These are phyloP conservation scores for Melampsora larici-populina DNA, from an alignment of 1,284 basidiomycete genomes.

Conservation along the genomic window DNA sequence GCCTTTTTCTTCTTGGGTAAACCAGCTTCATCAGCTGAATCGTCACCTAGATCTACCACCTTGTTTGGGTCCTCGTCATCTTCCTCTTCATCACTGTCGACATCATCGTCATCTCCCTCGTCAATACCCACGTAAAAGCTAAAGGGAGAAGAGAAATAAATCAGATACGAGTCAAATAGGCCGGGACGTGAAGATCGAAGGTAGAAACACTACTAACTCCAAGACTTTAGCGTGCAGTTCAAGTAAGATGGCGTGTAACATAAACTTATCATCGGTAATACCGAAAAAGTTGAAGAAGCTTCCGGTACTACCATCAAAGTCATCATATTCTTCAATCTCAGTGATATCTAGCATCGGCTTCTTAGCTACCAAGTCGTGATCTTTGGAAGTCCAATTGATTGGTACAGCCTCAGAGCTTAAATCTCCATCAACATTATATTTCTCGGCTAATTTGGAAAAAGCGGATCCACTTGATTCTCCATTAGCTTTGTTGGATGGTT, in stretches of 20 bases:
- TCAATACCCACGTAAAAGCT: constrained; percentile 27
- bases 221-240: constrained; percentile 28
- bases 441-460: background rate
- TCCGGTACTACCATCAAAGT: background rate
- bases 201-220: constrained; percentile 17
- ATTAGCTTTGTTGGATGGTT: background rate
- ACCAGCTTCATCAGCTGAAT: constrained; percentile 17
- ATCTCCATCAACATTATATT: constrained; percentile 12
- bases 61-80: constrained; percentile 20
- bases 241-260: constrained; percentile 13
- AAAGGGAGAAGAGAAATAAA: background rate
- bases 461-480: background rate
- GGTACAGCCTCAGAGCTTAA: constrained; percentile 4
- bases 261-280: constrained; percentile 16
- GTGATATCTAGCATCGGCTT: constrained; percentile 5
- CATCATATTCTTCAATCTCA: background rate
- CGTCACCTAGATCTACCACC: constrained; percentile 25
- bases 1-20: constrained; percentile 35
- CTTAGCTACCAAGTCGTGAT: constrained; percentile 32
- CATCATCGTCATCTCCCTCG: background rate
- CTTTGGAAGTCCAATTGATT: constrained; percentile 34
- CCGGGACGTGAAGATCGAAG: no score
- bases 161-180: background rate
- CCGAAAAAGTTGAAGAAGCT: constrained; percentile 37
- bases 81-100: constrained; percentile 17